Base-by-base conservation (phyloP, 345 rosid species). In the Erysimum cheiranthoides region DNA sequence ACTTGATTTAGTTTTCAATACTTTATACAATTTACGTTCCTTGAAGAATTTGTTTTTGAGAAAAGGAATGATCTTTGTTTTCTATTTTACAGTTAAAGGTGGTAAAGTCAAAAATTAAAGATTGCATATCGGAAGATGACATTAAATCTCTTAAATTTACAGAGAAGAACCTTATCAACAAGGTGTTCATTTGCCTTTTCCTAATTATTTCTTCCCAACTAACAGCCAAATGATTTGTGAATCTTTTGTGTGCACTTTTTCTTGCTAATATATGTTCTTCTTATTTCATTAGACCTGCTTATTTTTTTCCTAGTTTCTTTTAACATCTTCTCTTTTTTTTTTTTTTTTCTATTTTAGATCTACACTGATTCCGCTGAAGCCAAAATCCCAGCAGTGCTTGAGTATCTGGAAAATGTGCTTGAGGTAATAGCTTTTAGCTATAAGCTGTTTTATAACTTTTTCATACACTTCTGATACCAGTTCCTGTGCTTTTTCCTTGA, bases 361-460 rank as follows among this genome's bases (percentile, higher is more conserved):
- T 94, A 91, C 73, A 92, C 88, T 17, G 95, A 87, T 77, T 94
- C 98, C 34, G 96, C 95, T 62, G 89, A 86, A 82, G 97, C 95
- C 83, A 93, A 93, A 84, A 87, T 91, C 63, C 91, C 98, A 49
- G 93, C 96, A 42, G 96, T 93, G 69, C 70, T 91, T 71, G 97
- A 88, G 63, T 91, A 91, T 82, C 81, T 91, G 65, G 97, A 77
- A 86, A 93, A 86, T 18, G 79, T 93, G 32, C 66, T 94, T 73
- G 98, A 94, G 98, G 98, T 91, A 82, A 66, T 62, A 59, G 11
- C 43, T 40, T 18, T 35, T 34, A 45, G 42, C 69, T 46, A 28
- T 43, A 63, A 43, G 46, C 18, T 67, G 66, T 61, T 67, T 42
- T 10, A 10, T 49, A 61, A 54, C 9, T 14, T 30, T 10, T 28